Conservation (phyloP, 179 eudicot species). For the Silene noctiflora region DNA sequence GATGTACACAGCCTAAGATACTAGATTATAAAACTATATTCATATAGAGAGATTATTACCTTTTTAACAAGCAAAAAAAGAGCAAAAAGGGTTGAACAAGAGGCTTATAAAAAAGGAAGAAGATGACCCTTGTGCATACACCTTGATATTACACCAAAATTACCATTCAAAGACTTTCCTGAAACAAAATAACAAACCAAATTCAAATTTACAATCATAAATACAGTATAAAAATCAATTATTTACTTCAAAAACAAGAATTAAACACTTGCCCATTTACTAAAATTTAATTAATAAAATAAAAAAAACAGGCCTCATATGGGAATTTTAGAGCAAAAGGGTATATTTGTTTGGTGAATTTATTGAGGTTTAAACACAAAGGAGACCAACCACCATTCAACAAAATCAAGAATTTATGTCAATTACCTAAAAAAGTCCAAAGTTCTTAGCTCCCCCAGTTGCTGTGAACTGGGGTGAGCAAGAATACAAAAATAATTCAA, state of each 20-base stretch:
- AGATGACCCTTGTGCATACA: background rate
- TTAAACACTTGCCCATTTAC: background rate
- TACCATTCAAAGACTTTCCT: slow-evolving; percentile 10
- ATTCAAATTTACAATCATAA: background rate
- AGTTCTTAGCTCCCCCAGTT: slow-evolving; percentile 19
- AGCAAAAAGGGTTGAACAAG: background rate
- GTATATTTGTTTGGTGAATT: slow-evolving; percentile 6
- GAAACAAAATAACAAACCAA: background rate
- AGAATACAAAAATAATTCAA: background rate
- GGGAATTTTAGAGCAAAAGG: slow-evolving; percentile 4
- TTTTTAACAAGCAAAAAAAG: slow-evolving; percentile 10
- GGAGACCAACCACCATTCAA: slow-evolving; percentile 16
- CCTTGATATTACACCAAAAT: background rate
- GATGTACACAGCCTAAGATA: too few relatives aligned
- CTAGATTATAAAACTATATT: background rate
- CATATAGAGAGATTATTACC: slow-evolving; percentile 6
- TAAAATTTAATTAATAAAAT: background rate
- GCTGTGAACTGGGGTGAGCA: slow-evolving; percentile 19
- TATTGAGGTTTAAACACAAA: background rate
- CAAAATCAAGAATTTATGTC: background rate
- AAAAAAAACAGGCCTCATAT: slow-evolving; percentile 4
- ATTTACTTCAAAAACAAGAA: background rate
- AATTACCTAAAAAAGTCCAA: background rate
- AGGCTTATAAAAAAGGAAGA: background rate
- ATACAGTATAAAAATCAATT: background rate